A percentile compares a stretch with the other conserved stretches of the same genome.
Evolutionary conservation across 164 flowering plant genomes (phyloP).

Genomic region (Sextonia rubra): DNA sequence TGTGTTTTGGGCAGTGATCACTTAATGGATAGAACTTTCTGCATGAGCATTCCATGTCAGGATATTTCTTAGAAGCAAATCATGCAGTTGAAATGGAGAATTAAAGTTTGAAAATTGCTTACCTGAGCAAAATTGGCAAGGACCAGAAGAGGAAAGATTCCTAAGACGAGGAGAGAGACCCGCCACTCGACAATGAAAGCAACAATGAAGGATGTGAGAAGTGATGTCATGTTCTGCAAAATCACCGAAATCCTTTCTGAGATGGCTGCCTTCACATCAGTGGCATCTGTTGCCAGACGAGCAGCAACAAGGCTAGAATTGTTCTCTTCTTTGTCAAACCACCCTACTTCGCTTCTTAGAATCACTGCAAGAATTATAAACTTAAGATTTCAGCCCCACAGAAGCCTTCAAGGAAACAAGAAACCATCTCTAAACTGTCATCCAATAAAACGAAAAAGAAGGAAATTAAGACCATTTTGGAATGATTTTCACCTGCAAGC

Average conservation of each 20-base stretch:
- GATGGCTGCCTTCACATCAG: slow-evolving; percentile 92
- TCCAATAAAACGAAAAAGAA: neutral
- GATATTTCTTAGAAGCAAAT: neutral
- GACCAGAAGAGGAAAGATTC: slow-evolving; percentile 88
- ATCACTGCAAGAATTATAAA: slow-evolving; percentile 46
- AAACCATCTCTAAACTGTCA: neutral
- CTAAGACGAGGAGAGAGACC: slow-evolving; percentile 91
- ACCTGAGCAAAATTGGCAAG: slow-evolving; percentile 98
- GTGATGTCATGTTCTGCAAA: slow-evolving; percentile 95
- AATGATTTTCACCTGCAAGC: slow-evolving; percentile 69
- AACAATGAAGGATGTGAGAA: slow-evolving; percentile 92
- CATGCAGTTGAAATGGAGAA: neutral
- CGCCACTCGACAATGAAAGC: slow-evolving; percentile 98
- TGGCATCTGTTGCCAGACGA: slow-evolving; percentile 87
- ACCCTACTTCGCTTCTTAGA: slow-evolving; percentile 93
- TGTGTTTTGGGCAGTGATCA: too few species aligned
- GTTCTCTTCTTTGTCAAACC: slow-evolving; percentile 97
- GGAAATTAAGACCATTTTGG: neutral
- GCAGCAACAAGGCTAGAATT: slow-evolving; percentile 94
- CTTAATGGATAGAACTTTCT: too few species aligned
- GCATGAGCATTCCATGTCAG: neutral
- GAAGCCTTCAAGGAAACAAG: neutral
- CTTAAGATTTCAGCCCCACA: neutral
- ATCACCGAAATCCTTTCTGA: slow-evolving; percentile 96
- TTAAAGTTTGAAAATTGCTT: neutral